Base-by-base conservation (phyloP, 257 asterid species). In the Solanum ahanhuiri region DNA sequence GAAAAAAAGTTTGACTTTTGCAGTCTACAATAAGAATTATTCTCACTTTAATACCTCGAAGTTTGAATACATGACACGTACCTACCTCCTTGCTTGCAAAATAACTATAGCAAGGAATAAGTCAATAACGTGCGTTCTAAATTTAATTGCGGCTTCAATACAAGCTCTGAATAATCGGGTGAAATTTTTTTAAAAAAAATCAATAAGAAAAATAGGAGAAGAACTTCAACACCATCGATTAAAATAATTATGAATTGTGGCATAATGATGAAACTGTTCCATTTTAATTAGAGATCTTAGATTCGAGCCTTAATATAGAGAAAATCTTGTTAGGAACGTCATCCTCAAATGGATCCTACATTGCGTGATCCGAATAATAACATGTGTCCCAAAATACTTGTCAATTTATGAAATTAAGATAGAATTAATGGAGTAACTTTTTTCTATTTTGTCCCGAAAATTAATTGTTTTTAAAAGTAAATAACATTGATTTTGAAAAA, bases 1-100 rank as follows among this genome's bases (percentile, higher is more conserved):
- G 12, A 70, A 1, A 7, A 3, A 70, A 70, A 5, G 20, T 14
- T 71, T 67, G 77, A 70, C 77, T 7, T 69, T 70, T 71, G 43
- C 79, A 71, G 15, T 71, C 45, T 45, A 71, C 79, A 71, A 71
- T 33, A 71, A 71, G 43, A 33, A 71, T 71, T 71, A 69, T 70
- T 33, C 45, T 33, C 43, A 71, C 25, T 70, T 33, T 70, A 33
- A 17, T 67, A 67, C 75, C 37, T 67, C 75, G 11, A 67, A 67
- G 22, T 67, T 67, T 67, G 73, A 67, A 67, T 5, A 28, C 11
- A 6, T 14, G 22, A 67, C 75, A 67, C 75, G 20, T 67, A 67
- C 37, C 37, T 67, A 67, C 37, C 35, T 67, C 37, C 22, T 12
- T 67, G 9, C 14, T 12, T 28, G 37, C 75, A 28, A 67, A 28